Evolutionary conservation across 2,329 filamentous ascomycete species (phyloP), one percentile per base, ranked within the genome.

Genomic region (Sphaerulina populicola): DNA sequence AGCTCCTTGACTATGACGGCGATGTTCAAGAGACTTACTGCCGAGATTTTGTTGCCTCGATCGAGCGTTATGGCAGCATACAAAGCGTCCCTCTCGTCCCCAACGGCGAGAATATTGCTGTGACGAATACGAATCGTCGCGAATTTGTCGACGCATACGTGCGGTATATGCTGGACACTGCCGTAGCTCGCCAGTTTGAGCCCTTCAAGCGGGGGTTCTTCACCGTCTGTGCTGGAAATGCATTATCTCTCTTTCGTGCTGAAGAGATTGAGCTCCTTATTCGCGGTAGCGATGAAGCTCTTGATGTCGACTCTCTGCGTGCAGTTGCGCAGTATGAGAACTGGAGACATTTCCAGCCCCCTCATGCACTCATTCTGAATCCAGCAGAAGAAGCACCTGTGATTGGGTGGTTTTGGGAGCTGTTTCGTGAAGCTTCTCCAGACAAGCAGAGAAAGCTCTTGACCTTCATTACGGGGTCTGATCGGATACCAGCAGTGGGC

Each of bases 151-250:
- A 91, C 59, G 74, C 88, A 2, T 94, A 94, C 64, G 79, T 94
- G 8, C 80, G 82, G 36, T 86, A 91, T 65, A 68, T 91, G 8
- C 79, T 96, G 9, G 88, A 95, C 61, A 82, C 77, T 6, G 79
- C 86, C 0, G 85, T 95, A 1, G 73, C 79, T 36, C 79, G 87
- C 37, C 89, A 95, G 64, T 96, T 94, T 58, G 88, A 94, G 65
- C 89, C 90, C 0, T 96, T 96, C 75, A 93, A 93, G 66, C 81
- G 89, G 49, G 90, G 90, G 0, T 96, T 96, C 69, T 96, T 88
- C 67, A 94, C 86, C 0, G 88, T 95, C 27, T 94, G 88, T 64
- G 86, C 85, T 33, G 88, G 89, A 33, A 94, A 93, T 64, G 89
- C 90, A 0, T 74, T 95, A 33, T 88, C 85, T 1, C 77, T 96